Conservation (phyloP, 345 rosid genomes). For the Moricandia arvensis region DNA sequence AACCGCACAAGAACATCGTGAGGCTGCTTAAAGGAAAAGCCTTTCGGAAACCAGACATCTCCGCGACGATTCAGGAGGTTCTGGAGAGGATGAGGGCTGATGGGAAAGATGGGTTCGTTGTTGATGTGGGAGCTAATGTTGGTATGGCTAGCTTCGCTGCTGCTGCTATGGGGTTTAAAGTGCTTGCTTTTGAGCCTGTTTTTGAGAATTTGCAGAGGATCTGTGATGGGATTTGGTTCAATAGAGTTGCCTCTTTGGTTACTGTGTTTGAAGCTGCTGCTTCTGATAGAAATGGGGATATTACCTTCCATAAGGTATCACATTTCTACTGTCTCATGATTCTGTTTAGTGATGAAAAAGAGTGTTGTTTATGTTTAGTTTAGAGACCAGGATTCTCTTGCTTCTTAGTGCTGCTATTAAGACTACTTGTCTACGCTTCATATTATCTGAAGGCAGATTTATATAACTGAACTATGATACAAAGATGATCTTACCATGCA, state of each 20-base stretch:
- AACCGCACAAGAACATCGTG: slow-evolving; percentile 94
- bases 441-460: too few species aligned
- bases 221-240: slow-evolving; percentile 96
- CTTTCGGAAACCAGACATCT: slow-evolving; percentile 86
- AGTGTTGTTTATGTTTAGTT: too few species aligned
- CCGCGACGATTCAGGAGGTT: slow-evolving; percentile 73
- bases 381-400: too few species aligned
- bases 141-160: slow-evolving; percentile 99
- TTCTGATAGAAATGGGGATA: slow-evolving; percentile 75
- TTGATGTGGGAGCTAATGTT: slow-evolving; percentile 97
- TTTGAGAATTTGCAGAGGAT: slow-evolving; percentile 90
- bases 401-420: too few species aligned
- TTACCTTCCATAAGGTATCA: slow-evolving; percentile 80
- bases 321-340: background rate
- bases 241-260: slow-evolving; percentile 63
- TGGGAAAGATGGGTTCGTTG: slow-evolving; percentile 55
- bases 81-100: slow-evolving; percentile 47
- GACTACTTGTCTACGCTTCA: too few species aligned
- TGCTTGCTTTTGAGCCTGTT: slow-evolving; percentile 87
- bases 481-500: too few species aligned
- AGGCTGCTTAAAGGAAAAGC: slow-evolving; percentile 88
- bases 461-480: too few species aligned
- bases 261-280: slow-evolving; percentile 90
- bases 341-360: background rate
- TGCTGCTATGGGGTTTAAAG: slow-evolving; percentile 88